Evolutionary conservation across 1,284 basidiomycete species (phyloP).

Genomic region (Austropuccinia psidii): DNA sequence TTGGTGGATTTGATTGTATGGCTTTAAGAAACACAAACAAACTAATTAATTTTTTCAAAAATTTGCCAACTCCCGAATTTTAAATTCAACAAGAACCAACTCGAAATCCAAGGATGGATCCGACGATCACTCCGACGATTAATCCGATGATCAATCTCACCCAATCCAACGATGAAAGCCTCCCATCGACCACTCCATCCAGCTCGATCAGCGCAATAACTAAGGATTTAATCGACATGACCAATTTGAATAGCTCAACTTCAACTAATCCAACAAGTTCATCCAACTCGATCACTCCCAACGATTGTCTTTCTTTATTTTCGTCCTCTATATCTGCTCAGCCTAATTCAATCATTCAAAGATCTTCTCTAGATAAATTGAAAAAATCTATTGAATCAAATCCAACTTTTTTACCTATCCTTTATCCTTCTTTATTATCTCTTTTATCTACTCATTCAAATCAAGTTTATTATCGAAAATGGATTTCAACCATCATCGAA

Average conservation of each 20-base stretch:
- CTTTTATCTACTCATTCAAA: constrained; percentile 13
- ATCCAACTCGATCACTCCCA: not conserved
- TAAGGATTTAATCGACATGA: too few species aligned
- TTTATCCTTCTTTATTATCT: constrained; percentile 27
- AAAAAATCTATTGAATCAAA: constrained; percentile 14
- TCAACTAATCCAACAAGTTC: not conserved
- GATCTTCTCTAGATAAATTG: not conserved
- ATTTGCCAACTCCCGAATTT: too few species aligned
- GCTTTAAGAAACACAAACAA: too few species aligned
- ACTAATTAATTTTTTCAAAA: too few species aligned
- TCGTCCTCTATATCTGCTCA: constrained; percentile 16
- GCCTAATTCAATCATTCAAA: constrained; percentile 8
- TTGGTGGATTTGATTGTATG: too few species aligned
- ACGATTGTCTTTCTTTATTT: constrained; percentile 20
- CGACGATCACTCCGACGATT: not conserved
- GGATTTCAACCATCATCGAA: constrained; percentile 31
- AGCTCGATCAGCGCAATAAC: too few species aligned
- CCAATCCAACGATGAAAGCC: too few species aligned
- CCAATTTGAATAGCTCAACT: too few species aligned
- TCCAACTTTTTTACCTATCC: constrained; percentile 28
- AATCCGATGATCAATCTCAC: too few species aligned
- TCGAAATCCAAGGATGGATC: not conserved
- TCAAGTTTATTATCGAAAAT: not conserved
- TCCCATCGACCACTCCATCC: too few species aligned
- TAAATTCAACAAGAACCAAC: too few species aligned